Percentiles rank a stretch among this genome's conserved stretches.
Conservation (phyloP, 495 filamentous ascomycete species). For the Apodospora peruviana region DNA sequence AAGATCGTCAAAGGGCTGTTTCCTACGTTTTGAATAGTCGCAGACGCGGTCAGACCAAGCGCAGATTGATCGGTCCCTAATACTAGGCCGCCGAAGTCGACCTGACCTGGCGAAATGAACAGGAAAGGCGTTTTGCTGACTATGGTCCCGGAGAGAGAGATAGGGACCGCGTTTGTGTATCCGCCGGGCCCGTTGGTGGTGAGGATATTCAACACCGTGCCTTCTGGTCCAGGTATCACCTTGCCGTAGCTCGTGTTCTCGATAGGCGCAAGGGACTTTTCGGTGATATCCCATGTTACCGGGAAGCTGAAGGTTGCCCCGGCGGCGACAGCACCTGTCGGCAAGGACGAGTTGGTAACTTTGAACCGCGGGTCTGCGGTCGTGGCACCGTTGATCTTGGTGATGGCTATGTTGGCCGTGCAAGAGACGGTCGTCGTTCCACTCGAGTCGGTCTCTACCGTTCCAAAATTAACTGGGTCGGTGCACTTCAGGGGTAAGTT, state of each 20-base stretch:
- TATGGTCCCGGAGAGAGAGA: constrained; percentile 29
- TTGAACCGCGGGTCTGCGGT: constrained; percentile 27
- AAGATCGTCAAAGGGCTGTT: constrained; percentile 27
- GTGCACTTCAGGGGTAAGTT: constrained; percentile 34
- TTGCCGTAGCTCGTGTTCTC: constrained; percentile 26
- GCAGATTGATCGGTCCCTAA: constrained; percentile 16
- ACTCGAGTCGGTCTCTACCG: constrained; percentile 25
- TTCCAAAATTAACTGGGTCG: constrained; percentile 39
- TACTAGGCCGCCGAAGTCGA: constrained; percentile 39
- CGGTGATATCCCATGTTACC: constrained; percentile 33
- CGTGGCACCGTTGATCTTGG: constrained; percentile 26
- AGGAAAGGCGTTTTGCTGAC: constrained; percentile 28
- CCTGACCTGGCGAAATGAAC: constrained; percentile 25
- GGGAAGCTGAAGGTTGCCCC: constrained; percentile 36
- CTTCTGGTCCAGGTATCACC: constrained; percentile 31
- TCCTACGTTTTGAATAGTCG: constrained; percentile 32
- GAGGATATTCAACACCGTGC: constrained; percentile 32
- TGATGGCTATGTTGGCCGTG: constrained; percentile 25
- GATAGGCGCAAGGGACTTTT: constrained; percentile 26
- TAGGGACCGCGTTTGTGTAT: constrained; percentile 27
- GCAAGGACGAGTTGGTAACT: constrained; percentile 27
- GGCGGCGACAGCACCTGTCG: constrained; percentile 23
- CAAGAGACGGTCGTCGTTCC: constrained; percentile 25
- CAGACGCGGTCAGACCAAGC: constrained; percentile 22
- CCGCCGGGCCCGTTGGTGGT: constrained; percentile 33